Conservation (phyloP, 352 stramenopile genomes). For the Phytophthora litchii region DNA sequence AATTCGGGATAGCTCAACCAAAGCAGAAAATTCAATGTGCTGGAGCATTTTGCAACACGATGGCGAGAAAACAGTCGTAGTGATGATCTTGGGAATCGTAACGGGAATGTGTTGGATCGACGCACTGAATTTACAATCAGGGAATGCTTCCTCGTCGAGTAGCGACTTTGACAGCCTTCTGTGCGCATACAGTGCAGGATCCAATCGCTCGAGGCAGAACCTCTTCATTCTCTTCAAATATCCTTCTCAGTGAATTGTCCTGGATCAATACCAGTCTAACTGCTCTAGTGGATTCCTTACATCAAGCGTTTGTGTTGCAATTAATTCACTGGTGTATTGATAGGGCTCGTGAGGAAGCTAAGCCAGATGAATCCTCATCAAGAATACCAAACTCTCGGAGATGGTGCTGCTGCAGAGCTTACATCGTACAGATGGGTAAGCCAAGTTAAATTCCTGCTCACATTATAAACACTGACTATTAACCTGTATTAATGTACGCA, state of each 20-base stretch:
- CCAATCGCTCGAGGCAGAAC: slow-evolving; percentile 56
- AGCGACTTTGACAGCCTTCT: slow-evolving; percentile 32
- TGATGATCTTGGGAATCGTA: slow-evolving; percentile 59
- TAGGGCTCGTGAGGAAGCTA: slow-evolving; percentile 56
- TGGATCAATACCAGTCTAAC: neutral
- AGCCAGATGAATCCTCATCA: slow-evolving; percentile 25
- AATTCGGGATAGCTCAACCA: slow-evolving; percentile 1
- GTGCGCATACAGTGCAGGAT: slow-evolving; percentile 61
- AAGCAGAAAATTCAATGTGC: slow-evolving; percentile 18
- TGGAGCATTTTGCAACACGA: slow-evolving; percentile 30
- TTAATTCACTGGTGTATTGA: slow-evolving; percentile 48
- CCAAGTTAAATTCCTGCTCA: neutral
- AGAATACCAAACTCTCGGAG: slow-evolving; percentile 26
- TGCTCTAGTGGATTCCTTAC: slow-evolving; percentile 28
- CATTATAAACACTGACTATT: neutral
- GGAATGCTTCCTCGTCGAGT: slow-evolving; percentile 1
- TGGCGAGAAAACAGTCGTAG: slow-evolving; percentile 44
- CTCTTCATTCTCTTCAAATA: slow-evolving; percentile 84
- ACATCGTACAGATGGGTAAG: slow-evolving; percentile 31
- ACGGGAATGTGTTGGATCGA: slow-evolving; percentile 74
- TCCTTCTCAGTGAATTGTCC: slow-evolving; percentile 40
- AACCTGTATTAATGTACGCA: slow-evolving; percentile 2
- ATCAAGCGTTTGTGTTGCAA: slow-evolving; percentile 17
- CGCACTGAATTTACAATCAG: slow-evolving; percentile 50
- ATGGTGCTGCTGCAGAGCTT: slow-evolving; percentile 10